A percentile compares a stretch with the other conserved stretches of the same genome.
Evolutionary conservation across 2,329 filamentous ascomycete species (phyloP).

Genomic region (Cordyceps pruinosa): DNA sequence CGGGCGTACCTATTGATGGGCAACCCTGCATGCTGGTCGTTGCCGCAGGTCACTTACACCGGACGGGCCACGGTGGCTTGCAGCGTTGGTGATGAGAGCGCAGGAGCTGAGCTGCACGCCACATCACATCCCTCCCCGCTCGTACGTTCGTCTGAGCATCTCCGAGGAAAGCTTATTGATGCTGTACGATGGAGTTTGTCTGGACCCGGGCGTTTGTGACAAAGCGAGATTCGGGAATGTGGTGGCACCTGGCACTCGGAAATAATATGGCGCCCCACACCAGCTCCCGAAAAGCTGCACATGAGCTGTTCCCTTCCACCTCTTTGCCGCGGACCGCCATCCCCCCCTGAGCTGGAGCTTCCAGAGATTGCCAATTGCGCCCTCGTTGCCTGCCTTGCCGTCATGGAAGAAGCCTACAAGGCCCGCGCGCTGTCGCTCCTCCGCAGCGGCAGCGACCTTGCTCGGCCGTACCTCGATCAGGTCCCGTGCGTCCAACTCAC

Average conservation of each 20-base stretch:
- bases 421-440: slow-evolving; percentile 2
- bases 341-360: neutral
- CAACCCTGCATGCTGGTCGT: too few relatives aligned
- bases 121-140: neutral
- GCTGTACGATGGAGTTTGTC: too few relatives aligned
- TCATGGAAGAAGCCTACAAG: slow-evolving; percentile 11
- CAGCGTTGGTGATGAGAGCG: too few relatives aligned
- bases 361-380: neutral
- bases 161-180: too few relatives aligned
- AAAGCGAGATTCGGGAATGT: too few relatives aligned
- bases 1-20: too few relatives aligned
- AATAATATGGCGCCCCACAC: slow-evolving; percentile 4
- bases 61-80: too few relatives aligned
- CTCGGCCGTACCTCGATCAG: slow-evolving; percentile 9
- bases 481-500: slow-evolving; percentile 2
- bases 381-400: neutral
- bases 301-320: neutral
- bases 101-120: neutral
- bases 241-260: neutral
- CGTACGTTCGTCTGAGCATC: too few relatives aligned
- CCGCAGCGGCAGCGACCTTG: neutral
- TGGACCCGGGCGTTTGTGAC: too few relatives aligned
- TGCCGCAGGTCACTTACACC: too few relatives aligned
- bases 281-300: slow-evolving; percentile 4
- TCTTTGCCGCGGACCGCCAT: neutral